These are phyloP conservation scores for Tuctoria greenei DNA, from an alignment of 176 grass and related monocot genomes.

Conservation along the genomic window DNA sequence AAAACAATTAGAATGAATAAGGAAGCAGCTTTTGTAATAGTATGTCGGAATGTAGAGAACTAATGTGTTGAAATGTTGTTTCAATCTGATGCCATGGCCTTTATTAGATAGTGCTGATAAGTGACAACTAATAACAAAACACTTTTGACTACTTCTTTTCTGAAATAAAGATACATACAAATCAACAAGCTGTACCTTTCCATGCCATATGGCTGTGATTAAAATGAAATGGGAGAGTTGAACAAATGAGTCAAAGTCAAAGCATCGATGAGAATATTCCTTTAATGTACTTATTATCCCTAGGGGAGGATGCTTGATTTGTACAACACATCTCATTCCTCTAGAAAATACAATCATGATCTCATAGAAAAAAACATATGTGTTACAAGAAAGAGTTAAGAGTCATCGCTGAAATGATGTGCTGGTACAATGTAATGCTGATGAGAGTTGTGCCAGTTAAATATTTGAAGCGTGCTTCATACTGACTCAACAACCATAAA, in stretches of 20 bases:
- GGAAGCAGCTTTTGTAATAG: neutral
- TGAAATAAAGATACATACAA: neutral
- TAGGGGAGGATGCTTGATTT: constrained; percentile 8
- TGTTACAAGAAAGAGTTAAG: constrained; percentile 3
- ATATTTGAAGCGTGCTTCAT: neutral
- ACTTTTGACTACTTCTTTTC: neutral
- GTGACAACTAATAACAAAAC: neutral
- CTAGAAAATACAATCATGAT: constrained; percentile 2
- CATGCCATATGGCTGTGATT: constrained; percentile 15
- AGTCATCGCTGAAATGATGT: neutral
- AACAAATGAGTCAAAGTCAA: constrained; percentile 15
- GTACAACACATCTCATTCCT: neutral
- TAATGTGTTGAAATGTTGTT: neutral
- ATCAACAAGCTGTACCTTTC: neutral
- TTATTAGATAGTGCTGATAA: neutral
- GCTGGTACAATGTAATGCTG: neutral
- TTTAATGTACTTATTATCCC: neutral
- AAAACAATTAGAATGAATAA: constrained; percentile 22
- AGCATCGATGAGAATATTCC: constrained; percentile 19
- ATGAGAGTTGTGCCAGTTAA: neutral
- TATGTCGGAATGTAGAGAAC: constrained; percentile 10
- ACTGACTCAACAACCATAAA: constrained; percentile 22
- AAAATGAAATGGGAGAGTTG: constrained; percentile 16
- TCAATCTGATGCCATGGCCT: neutral
- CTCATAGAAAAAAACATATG: neutral